These are phyloP conservation scores for Fusarium compactum DNA, from an alignment of 2,329 filamentous ascomycete genomes.

Conservation along the genomic window DNA sequence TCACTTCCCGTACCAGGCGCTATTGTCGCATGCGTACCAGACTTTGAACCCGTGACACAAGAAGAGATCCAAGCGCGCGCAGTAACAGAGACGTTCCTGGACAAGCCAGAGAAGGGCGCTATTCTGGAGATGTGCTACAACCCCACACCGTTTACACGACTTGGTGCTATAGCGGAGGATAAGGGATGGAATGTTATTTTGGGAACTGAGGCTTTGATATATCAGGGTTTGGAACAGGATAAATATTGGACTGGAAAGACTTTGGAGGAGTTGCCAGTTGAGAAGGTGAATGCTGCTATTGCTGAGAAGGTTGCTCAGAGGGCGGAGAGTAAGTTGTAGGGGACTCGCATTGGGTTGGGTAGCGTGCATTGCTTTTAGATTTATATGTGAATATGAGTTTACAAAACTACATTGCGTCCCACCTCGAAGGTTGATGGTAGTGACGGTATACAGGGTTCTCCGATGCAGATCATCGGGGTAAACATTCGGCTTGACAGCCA, in stretches of 20 bases:
- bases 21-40: constrained; percentile 80
- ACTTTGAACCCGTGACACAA: constrained; percentile 75
- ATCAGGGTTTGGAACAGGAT: constrained; percentile 79
- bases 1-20: constrained; percentile 70
- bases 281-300: constrained; percentile 44
- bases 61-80: constrained; percentile 71
- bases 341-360: not conserved
- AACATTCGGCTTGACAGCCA: not conserved
- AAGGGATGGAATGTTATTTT: constrained; percentile 79
- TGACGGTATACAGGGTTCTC: no score
- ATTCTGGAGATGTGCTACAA: constrained; percentile 89
- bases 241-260: constrained; percentile 73
- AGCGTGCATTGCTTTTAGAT: constrained; percentile 30
- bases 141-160: constrained; percentile 75
- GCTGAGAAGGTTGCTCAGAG: constrained; percentile 45
- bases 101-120: constrained; percentile 69
- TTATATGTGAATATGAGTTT: not conserved
- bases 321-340: constrained; percentile 38
- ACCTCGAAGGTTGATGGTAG: no score
- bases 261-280: constrained; percentile 61
- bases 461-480: not conserved
- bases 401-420: no score
- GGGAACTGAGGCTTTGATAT: constrained; percentile 82
- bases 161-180: constrained; percentile 70
- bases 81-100: constrained; percentile 63